Evolutionary conservation across 2,329 filamentous ascomycete species (phyloP), one percentile per base, ranked within the genome.

Genomic region (Stagonosporopsis cucurbitacearum): DNA sequence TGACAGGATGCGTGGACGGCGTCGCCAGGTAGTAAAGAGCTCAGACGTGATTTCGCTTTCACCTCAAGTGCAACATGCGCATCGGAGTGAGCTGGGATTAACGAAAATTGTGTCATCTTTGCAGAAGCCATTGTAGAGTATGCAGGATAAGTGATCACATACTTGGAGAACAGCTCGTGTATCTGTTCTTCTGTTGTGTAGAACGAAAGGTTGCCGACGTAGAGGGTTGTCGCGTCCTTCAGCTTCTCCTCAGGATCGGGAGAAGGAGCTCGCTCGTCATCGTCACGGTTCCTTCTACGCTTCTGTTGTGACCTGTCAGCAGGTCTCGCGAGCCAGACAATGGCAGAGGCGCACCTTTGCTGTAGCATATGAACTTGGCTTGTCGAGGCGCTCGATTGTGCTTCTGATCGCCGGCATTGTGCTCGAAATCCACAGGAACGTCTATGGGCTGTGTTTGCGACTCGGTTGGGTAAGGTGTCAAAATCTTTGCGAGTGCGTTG

Each of bases 81-180:
- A 88, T 98, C 90, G 90, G 91, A 96, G 93, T 97, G 93, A 97
- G 93, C 93, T 97, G 93, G 92, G 94, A 94, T 85, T 94, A 93
- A 93, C 91, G 91, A 87, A 56, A 86, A 81, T 79, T 82, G 85
- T 83, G 79, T 96, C 92, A 97, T 97, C 92, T 68, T 75, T 70
- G 70, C 57, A 68, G 68, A 61, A 51, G 59, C 5, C 26, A 32
- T 19, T 30, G 7, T 6, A 20, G 20, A 35, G 40, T 35, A 20
- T 15, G 19, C 13, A 25, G 19, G 15, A n/a, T 8, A 7, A 39
- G 15, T 23, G 23, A 6, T 15, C 1, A 50, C 53, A 32, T 51
- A 56, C 83, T 96, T 96, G 57, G 89, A 88, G 77, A 97, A 97
- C 43, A 97, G 86, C 78, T 98, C 94, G 77, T 98, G 94, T 57